Conservation (phyloP, 2,329 filamentous ascomycete species). For the Sporothrix phasma region DNA sequence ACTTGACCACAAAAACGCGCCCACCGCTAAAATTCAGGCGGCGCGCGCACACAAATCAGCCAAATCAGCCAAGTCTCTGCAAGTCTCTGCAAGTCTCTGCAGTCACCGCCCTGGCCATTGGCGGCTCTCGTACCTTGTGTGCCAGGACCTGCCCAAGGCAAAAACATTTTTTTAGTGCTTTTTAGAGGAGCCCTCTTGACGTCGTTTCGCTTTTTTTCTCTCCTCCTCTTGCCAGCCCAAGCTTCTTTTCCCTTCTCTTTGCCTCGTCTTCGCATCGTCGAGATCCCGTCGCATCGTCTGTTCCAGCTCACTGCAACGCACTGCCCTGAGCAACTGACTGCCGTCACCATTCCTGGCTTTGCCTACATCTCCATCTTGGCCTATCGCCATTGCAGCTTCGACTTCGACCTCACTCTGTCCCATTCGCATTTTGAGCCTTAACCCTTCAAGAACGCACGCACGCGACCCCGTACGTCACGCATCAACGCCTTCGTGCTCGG, state of each 20-base stretch:
- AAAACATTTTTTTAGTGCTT: neutral
- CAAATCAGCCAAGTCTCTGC: too few relatives aligned
- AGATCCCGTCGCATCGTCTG: neutral
- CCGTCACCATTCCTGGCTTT: neutral
- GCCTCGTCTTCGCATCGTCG: neutral
- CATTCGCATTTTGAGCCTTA: neutral
- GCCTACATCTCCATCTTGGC: slow-evolving; percentile 1
- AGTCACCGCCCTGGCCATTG: neutral
- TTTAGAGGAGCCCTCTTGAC: neutral
- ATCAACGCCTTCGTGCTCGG: neutral
- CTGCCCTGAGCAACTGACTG: neutral
- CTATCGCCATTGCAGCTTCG: slow-evolving; percentile 3
- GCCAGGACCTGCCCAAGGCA: neutral
- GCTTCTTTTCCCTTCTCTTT: neutral
- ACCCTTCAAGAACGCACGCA: neutral
- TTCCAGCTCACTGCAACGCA: neutral
- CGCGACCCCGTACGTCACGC: neutral
- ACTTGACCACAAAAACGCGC: neutral
- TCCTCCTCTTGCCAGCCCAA: neutral
- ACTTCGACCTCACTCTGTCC: neutral
- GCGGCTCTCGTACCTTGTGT: neutral
- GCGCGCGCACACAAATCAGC: neutral
- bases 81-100: neutral
- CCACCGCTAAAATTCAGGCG: neutral
- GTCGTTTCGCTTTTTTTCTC: neutral